phyloP scores from a whole-genome alignment of 441 rosid genomes.

The Erysimum cheiri region DNA sequence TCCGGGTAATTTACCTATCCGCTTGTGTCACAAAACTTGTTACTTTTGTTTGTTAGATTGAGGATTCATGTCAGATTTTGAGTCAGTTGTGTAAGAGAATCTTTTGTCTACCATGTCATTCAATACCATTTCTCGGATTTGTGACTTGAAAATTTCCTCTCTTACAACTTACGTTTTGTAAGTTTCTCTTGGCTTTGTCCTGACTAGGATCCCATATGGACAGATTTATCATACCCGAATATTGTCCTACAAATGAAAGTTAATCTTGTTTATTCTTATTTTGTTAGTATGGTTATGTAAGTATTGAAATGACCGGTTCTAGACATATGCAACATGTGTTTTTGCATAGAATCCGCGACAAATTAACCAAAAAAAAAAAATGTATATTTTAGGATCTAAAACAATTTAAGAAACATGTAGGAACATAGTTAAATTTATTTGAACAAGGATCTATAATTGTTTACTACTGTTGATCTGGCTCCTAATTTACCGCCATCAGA shows the following conservation, averaged over 20 bases:
- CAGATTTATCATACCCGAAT: neutral
- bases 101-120: constrained; percentile 15
- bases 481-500: no score
- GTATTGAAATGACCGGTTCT: neutral
- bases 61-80: constrained; percentile 22
- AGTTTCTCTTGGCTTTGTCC: neutral
- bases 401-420: no score
- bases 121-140: constrained; percentile 22
- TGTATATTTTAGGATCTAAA: no score
- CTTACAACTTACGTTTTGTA: neutral
- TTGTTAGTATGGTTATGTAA: neutral
- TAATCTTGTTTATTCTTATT: neutral
- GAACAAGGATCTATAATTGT: no score
- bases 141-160: neutral
- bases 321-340: no score
- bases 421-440: no score
- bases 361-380: no score
- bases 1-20: constrained; percentile 24
- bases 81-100: constrained; percentile 35
- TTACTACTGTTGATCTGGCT: no score
- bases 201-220: neutral
- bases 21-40: constrained; percentile 29
- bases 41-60: constrained; percentile 30
- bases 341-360: no score
- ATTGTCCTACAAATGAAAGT: neutral